Conservation (phyloP, 2,329 filamentous ascomycete genomes). For the Aspergillus ibericus region DNA sequence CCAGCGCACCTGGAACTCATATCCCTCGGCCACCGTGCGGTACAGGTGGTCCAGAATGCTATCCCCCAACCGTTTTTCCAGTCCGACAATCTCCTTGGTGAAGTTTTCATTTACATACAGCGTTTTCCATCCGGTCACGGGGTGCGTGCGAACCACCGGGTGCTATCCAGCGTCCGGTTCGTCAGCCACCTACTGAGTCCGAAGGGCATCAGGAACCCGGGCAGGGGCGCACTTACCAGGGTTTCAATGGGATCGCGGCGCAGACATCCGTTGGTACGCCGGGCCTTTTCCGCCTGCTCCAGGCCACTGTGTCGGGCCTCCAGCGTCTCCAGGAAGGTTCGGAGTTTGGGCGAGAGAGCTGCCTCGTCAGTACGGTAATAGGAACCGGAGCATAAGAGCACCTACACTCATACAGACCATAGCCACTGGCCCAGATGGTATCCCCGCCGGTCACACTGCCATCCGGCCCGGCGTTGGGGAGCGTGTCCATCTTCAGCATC, state of each 20-base stretch:
- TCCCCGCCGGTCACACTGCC: constrained; percentile 27
- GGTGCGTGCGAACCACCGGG: constrained; percentile 36
- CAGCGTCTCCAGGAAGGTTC: constrained; percentile 4
- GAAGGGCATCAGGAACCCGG: no score
- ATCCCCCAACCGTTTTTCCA: no score
- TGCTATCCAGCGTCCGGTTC: constrained; percentile 11
- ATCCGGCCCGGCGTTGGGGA: no score
- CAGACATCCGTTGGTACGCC: constrained; percentile 20
- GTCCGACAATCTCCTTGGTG: no score
- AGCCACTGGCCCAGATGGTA: constrained; percentile 16
- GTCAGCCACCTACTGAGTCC: no score
- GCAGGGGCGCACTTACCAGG: no score
- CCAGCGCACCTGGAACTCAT: constrained; percentile 12
- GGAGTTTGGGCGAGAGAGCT: no score
- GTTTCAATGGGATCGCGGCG: constrained; percentile 23
- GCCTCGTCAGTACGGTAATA: no score
- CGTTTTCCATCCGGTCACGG: constrained; percentile 33
- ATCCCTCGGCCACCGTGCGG: not conserved
- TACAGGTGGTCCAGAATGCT: constrained; percentile 5
- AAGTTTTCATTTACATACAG: constrained; percentile 34
- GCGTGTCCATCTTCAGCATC: constrained; percentile 15
- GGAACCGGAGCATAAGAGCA: no score
- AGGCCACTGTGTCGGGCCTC: constrained; percentile 30
- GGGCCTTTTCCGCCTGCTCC: constrained; percentile 25
- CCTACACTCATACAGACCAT: no score